Evolutionary conservation across 768 basidiomycete species (phyloP), one percentile per base, ranked within the genome.

Genomic region (Cyathus striatus): DNA sequence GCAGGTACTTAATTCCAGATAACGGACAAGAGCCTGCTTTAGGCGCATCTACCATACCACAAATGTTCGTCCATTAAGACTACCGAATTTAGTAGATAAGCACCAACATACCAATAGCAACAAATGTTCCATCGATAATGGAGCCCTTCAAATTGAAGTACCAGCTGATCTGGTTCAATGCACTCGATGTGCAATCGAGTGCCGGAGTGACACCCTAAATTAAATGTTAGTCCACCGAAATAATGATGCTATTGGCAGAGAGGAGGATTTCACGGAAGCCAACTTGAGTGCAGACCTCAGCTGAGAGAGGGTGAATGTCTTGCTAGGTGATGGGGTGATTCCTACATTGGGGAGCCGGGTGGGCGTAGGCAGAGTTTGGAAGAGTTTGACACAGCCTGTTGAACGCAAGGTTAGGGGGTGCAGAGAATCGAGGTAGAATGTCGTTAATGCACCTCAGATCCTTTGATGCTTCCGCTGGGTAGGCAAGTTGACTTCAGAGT

Each of bases 301-400:
- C 7, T 68, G 54, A 12, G 75, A 63, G 14, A 86, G 69, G 0
- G 77, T 77, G 57, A 79, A 80, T 0, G 84, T 86, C 50, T 62
- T 56, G 47, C 60, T 66, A 2, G 66, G 62, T n/a, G 73, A 74
- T 10, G 90, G 90, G 3, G 75, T 77, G 51, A 92, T 91, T 20
- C 87, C 87, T 16, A 72, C 81, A 17, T 73, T 63, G 13, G 68
- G 63, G 30, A 92, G 79, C 78, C 78, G 89, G 14, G 75, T 68
- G 59, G 79, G 89, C 2, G 90, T 90, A 0, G 86, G 84, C 18
- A 90, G 76, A 17, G 69, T 62, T 45, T 78, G 52, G 63, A 83
- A 86, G 62, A 75, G 86, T n/a, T n/a, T 14, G 75, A 75, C 24
- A 85, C 84, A 1, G 83, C 85, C 79, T 84, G 45, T 14, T 21